Percentiles rank a stretch among this genome's conserved stretches.
These are phyloP conservation scores for Acacia confusa DNA, from an alignment of 306 rosid species.

Conservation along the genomic window DNA sequence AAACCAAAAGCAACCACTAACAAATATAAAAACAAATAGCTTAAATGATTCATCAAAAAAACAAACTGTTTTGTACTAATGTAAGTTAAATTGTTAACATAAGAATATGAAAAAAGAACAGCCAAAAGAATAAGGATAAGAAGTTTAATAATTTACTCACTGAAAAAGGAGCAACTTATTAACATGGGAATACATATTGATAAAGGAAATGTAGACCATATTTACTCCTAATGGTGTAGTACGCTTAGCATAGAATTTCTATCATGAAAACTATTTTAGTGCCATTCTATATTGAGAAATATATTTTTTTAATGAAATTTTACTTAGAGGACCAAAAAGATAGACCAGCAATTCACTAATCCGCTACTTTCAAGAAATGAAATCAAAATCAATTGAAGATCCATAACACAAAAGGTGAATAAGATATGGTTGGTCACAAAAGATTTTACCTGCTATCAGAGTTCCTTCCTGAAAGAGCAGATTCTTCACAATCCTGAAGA, in stretches of 20 bases:
- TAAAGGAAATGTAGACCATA: background rate
- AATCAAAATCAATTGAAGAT: background rate
- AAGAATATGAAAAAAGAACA: background rate
- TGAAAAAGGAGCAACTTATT: conserved; percentile 8
- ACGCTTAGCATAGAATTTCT: background rate
- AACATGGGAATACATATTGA: conserved; percentile 2
- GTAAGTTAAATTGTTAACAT: no score
- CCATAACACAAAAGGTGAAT: conserved; percentile 24
- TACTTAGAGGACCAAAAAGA: conserved; percentile 2
- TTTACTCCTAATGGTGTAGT: conserved; percentile 1
- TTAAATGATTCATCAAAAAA: conserved; percentile 1
- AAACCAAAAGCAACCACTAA: conserved; percentile 2
- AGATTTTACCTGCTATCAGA: conserved; percentile 57
- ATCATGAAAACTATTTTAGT: background rate
- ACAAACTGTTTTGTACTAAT: background rate
- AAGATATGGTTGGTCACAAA: conserved; percentile 19
- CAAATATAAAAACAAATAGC: background rate
- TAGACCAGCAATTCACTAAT: background rate
- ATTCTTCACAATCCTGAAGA: conserved; percentile 60
- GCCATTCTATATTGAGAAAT: conserved; percentile 9
- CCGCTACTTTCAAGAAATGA: conserved; percentile 16
- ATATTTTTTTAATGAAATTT: conserved; percentile 11
- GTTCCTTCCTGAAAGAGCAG: conserved; percentile 48
- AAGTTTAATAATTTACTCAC: conserved; percentile 2
- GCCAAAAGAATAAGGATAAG: background rate